Evolutionary conservation across 1,284 basidiomycete species (phyloP), one percentile per base, ranked within the genome.

Genomic region (Phenoliferia sp.): DNA sequence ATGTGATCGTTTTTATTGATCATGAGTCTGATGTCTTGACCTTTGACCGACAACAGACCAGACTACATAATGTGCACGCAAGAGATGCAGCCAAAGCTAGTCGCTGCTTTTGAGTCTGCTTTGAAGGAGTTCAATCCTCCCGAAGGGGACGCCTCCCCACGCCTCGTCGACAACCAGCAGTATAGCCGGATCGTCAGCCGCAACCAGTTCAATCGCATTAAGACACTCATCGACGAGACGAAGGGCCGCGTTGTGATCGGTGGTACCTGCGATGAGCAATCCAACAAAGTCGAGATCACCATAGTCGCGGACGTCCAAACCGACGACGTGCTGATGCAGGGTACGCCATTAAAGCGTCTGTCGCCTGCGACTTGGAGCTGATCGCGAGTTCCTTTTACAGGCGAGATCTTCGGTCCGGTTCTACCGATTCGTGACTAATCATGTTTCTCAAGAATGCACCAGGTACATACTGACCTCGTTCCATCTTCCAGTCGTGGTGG

Each of bases 341-440:
- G 70, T 65, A 33, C 44, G 67, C 34, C 26, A 22, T 29, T 17
- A 9, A 3, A 29, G 54, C 7, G 52, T 4, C 39, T 15, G 28
- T 26, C 5, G 2, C 16, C 15, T 3, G 3, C n/a, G 54, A n/a
- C 2, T 26, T 16, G n/a, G 22, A n/a, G 19, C 3, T 10, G 35
- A 44, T 50, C n/a, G n/a, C n/a, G n/a, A n/a, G n/a, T n/a, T n/a
- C n/a, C n/a, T n/a, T n/a, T n/a, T n/a, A n/a, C n/a, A 54, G 79
- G 77, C 33, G 80, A 81, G 73, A 77, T 81, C 73, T 81, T 81
- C 65, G 80, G 80, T 1, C 80, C 80, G 2, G 59, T 80, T 34
- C 71, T 81, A 2, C 80, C 80, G 29, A 74, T 81, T 65, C 57
- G 71, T 36, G n/a, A n/a, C n/a, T 69, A 67, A 31, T 61, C 66